Evolutionary conservation across 2,329 filamentous ascomycete species (phyloP), one percentile per base, ranked within the genome.

Genomic region (Peltaster fructicola): DNA sequence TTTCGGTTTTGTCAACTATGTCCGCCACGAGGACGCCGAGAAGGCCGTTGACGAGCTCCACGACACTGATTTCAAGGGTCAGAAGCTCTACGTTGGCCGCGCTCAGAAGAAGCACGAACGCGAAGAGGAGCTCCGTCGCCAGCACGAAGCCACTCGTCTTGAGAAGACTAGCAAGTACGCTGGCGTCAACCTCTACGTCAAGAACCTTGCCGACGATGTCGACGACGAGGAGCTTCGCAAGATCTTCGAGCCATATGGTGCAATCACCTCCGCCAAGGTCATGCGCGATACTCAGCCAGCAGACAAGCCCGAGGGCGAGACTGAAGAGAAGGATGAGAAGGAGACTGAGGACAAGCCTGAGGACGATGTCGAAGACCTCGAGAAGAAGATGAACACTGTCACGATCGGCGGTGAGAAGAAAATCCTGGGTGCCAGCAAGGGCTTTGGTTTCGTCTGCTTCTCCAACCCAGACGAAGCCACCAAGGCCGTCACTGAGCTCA

Each of bases 31-130:
- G 53, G 69, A 70, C 49, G 88, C 88, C 34, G 57, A 68, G 45
- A 70, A 71, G 54, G 84, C 88, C 36, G 88, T 95, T 30, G 84
- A 93, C 0, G 74, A 82, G 39, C 72, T 98, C 39, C 85, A 98
- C 54, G 74, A 79, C 50, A 81, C 73, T 46, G 84, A 95, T 25
- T 82, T 91, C 67, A 78, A 77, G 49, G 78, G 80, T 33, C 82
- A 95, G 64, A 88, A 90, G 51, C 71, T 98, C 32, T 98, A 98
- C 51, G 88, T 98, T 41, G 88, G 88, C 42, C 84, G 88, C 53
- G 88, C 88, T 30, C 88, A 95, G 67, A 98, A 98, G 79, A 98
- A 98, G 69, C 88, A 95, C 54, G 88, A 98, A 65, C 88, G 88
- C 47, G 88, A 98, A 65, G 88, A 98, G 63, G 88, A 98, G 61